phyloP scores from a whole-genome alignment of 1,284 basidiomycete genomes.

The Fomitopsis palustris region DNA sequence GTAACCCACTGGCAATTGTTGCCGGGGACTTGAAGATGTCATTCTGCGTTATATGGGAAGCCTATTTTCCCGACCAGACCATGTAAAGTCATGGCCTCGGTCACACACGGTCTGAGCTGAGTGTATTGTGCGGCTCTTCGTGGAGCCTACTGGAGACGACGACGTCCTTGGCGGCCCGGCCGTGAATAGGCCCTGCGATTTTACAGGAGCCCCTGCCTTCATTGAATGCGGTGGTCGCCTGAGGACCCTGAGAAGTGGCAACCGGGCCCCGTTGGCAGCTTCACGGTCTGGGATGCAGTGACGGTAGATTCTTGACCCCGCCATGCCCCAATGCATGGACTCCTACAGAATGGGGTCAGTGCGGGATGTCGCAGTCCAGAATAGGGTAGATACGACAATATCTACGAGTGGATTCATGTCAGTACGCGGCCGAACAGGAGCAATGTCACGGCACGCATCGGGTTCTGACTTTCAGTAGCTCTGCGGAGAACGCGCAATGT shows the following conservation, averaged over 20 bases:
- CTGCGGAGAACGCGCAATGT: too few relatives aligned
- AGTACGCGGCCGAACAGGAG: background rate
- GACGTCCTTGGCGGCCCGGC: background rate
- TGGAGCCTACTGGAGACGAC: background rate
- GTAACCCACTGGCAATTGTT: background rate
- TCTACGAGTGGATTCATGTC: too few relatives aligned
- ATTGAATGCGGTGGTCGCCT: background rate
- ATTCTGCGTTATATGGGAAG: background rate
- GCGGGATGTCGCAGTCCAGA: background rate
- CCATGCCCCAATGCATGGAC: background rate
- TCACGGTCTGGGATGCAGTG: background rate
- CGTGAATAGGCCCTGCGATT: background rate
- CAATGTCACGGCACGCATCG: background rate
- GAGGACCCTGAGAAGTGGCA: background rate
- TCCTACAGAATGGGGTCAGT: background rate
- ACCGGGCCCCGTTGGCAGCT: background rate
- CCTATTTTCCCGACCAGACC: background rate
- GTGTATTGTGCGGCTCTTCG: background rate
- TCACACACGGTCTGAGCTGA: background rate
- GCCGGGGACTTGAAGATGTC: background rate
- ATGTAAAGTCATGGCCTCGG: background rate
- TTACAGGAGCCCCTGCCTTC: background rate
- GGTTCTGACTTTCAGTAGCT: background rate
- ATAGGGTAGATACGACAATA: background rate
- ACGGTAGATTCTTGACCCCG: background rate